phyloP scores from a whole-genome alignment of 768 basidiomycete species.

The Collybia sp. region DNA sequence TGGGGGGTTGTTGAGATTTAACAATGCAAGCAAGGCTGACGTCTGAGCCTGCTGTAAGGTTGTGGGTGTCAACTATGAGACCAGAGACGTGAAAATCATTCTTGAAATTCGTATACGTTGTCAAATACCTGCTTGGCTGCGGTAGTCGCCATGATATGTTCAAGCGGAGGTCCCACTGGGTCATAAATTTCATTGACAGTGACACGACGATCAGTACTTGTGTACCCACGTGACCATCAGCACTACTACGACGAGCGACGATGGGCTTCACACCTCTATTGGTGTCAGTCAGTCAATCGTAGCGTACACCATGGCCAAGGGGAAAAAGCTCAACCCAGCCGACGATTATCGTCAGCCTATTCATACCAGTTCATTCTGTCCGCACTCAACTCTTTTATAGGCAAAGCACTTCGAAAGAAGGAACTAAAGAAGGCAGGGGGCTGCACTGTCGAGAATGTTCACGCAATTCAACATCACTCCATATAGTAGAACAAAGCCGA shows the following conservation, averaged over 20 bases:
- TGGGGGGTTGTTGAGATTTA: slow-evolving; percentile 75
- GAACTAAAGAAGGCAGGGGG: slow-evolving; percentile 86
- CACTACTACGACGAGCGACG: too few relatives aligned
- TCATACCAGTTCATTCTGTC: neutral
- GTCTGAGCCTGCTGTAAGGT: slow-evolving; percentile 91
- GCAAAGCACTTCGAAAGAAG: slow-evolving; percentile 90
- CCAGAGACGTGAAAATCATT: slow-evolving; percentile 10
- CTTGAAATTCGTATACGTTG: neutral
- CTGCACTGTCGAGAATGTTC: slow-evolving; percentile 5
- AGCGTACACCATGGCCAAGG: slow-evolving; percentile 63
- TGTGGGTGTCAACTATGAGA: slow-evolving; percentile 29
- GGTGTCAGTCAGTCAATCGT: too few relatives aligned
- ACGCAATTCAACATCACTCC: slow-evolving; percentile 11
- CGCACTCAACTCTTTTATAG: slow-evolving; percentile 33
- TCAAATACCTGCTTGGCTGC: too few relatives aligned
- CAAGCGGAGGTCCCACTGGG: too few relatives aligned
- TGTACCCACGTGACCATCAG: too few relatives aligned
- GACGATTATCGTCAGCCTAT: slow-evolving; percentile 77
- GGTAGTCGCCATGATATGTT: too few relatives aligned
- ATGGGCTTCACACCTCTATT: too few relatives aligned
- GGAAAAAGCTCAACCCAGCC: slow-evolving; percentile 87
- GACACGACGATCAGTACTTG: too few relatives aligned
- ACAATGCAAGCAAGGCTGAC: slow-evolving; percentile 73
- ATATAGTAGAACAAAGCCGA: slow-evolving; percentile 87
- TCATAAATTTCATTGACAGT: too few relatives aligned